phyloP scores from a whole-genome alignment of 306 rosid species.

The Ceratonia siliqua region DNA sequence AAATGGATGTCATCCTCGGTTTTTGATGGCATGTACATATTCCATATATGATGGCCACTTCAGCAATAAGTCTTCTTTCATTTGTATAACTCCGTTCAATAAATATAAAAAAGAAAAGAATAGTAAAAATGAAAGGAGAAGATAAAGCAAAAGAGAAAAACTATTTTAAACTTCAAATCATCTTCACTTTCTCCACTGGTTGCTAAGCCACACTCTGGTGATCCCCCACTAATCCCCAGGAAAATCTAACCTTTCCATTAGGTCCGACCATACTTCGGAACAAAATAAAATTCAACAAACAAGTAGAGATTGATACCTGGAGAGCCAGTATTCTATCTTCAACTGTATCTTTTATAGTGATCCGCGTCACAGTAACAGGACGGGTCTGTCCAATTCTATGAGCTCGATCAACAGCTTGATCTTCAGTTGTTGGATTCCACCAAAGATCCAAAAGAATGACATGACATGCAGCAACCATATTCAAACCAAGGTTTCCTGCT shows the following conservation, averaged over 20 bases:
- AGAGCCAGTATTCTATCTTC: slow-evolving; percentile 94
- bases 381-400: slow-evolving; percentile 99
- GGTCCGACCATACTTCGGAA: background rate
- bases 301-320: slow-evolving; percentile 58
- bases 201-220: slow-evolving; percentile 24
- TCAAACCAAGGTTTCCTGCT: slow-evolving; percentile 97
- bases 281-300: slow-evolving; percentile 17
- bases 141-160: background rate
- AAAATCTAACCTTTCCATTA: slow-evolving; percentile 18
- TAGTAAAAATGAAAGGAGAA: background rate
- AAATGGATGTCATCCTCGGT: no score
- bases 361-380: slow-evolving; percentile 89
- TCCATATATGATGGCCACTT: background rate
- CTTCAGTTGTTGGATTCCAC: slow-evolving; percentile 99
- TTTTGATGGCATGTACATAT: background rate
- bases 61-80: background rate
- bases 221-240: background rate
- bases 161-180: slow-evolving; percentile 10
- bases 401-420: slow-evolving; percentile 97
- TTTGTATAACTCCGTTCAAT: background rate
- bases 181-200: background rate
- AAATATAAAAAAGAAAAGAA: background rate
- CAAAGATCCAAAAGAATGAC: slow-evolving; percentile 97
- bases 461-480: slow-evolving; percentile 98
- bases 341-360: slow-evolving; percentile 86